Conservation (phyloP, 768 basidiomycete species). For the Infundibulicybe gibba region DNA sequence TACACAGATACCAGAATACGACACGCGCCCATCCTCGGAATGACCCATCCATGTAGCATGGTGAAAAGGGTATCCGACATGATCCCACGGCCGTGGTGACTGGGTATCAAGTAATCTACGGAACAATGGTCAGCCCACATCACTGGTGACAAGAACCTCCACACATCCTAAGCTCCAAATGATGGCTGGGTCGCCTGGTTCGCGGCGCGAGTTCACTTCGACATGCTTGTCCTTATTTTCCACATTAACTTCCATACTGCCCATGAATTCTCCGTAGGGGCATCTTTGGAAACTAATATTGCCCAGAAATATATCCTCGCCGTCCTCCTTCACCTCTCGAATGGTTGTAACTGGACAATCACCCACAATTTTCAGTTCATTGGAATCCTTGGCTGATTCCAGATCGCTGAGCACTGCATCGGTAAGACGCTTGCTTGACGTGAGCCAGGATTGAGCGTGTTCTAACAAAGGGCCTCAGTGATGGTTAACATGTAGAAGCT, state of each 20-base stretch:
- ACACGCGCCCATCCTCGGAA: slow-evolving; percentile 60
- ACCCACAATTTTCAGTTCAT: slow-evolving; percentile 29
- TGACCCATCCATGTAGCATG: slow-evolving; percentile 54
- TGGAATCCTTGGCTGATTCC: slow-evolving; percentile 17
- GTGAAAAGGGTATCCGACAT: slow-evolving; percentile 64
- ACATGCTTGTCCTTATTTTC: slow-evolving; percentile 18
- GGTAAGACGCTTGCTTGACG: slow-evolving; percentile 18
- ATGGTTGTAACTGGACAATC: slow-evolving; percentile 46
- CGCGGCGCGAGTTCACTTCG: slow-evolving; percentile 36
- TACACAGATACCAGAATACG: slow-evolving; percentile 41
- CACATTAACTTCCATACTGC: background rate
- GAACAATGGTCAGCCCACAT: background rate
- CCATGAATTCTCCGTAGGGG: slow-evolving; percentile 13
- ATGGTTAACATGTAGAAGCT: background rate
- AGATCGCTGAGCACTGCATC: slow-evolving; percentile 28
- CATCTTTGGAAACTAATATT: slow-evolving; percentile 34
- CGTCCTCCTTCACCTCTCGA: slow-evolving; percentile 54
- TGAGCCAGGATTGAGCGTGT: slow-evolving; percentile 26
- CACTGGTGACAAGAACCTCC: slow-evolving; percentile 9
- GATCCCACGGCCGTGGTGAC: slow-evolving; percentile 65
- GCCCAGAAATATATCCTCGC: slow-evolving; percentile 54
- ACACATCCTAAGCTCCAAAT: slow-evolving; percentile 62
- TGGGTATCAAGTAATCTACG: slow-evolving; percentile 58
- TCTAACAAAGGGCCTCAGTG: slow-evolving; percentile 18
- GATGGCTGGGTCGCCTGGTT: slow-evolving; percentile 49